Percentiles rank a stretch among this genome's conserved stretches.
phyloP scores from a whole-genome alignment of 129 eudicot species.

The Tanacetum coccineum region DNA sequence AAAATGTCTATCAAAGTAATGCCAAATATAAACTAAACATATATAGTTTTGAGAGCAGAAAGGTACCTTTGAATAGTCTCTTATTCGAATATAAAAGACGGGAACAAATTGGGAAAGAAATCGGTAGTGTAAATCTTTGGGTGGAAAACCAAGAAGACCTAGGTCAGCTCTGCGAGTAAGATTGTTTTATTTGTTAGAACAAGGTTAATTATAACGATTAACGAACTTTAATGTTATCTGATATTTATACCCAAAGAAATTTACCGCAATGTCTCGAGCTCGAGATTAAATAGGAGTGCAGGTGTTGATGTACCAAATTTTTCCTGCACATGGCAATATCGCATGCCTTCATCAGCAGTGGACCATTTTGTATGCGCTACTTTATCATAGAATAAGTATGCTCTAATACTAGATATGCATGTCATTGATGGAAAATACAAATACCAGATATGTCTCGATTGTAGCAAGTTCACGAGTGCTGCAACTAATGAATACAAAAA shows the following conservation, averaged over 20 bases:
- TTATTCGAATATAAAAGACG: conserved; percentile 79
- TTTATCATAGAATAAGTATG: no score
- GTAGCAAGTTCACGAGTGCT: conserved; percentile 88
- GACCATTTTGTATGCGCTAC: background rate
- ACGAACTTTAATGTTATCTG: background rate
- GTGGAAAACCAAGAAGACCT: conserved; percentile 90
- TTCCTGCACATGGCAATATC: conserved; percentile 46
- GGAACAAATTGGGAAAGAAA: conserved; percentile 94
- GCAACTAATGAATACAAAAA: conserved; percentile 76
- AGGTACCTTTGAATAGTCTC: conserved; percentile 93
- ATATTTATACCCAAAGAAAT: background rate
- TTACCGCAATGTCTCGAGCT: conserved; percentile 96
- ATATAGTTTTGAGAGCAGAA: conserved; percentile 12
- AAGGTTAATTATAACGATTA: conserved; percentile 1
- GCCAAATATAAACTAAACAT: background rate
- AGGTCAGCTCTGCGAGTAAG: conserved; percentile 74
- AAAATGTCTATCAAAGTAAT: conserved; percentile 27
- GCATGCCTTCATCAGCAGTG: background rate
- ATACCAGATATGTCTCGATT: conserved; percentile 91
- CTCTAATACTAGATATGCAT: no score
- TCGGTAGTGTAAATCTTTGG: conserved; percentile 82
- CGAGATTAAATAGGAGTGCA: conserved; percentile 82
- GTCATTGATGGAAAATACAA: no score
- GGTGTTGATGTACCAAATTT: conserved; percentile 82
- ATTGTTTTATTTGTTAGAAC: conserved; percentile 2